Evolutionary conservation across 768 basidiomycete species (phyloP).

Genomic region (Suillus spraguei): DNA sequence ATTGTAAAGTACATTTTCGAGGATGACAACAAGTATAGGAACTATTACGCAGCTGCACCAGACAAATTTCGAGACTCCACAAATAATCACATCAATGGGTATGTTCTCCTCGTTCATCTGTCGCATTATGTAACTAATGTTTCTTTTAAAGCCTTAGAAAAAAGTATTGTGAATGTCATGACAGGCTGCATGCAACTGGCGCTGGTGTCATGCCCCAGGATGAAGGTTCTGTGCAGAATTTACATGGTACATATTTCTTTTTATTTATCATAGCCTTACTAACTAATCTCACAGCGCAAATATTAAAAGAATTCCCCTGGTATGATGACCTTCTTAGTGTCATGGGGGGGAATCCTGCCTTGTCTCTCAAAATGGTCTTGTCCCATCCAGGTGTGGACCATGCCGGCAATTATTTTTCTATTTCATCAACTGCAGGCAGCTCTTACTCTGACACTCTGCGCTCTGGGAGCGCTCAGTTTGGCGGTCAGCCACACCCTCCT

Average conservation of each 20-base stretch:
- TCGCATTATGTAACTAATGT: not conserved
- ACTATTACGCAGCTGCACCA: not conserved
- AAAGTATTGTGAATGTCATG: not conserved
- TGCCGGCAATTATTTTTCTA: too few relatives aligned
- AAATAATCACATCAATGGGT: constrained; percentile 3
- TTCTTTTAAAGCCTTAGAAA: constrained; percentile 4
- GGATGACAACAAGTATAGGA: not conserved
- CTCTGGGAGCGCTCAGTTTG: too few relatives aligned
- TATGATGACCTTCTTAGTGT: constrained; percentile 4
- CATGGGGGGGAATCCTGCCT: not conserved
- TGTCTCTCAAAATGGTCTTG: not conserved
- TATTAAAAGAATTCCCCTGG: constrained; percentile 4
- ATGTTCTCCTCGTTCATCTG: not conserved
- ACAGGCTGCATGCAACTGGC: not conserved
- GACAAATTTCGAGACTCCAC: not conserved
- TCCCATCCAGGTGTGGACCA: not conserved
- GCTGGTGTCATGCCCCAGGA: not conserved
- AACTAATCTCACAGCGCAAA: not conserved
- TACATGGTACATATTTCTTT: not conserved
- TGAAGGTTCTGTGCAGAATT: not conserved
- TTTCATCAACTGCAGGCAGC: too few relatives aligned
- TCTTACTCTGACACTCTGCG: too few relatives aligned
- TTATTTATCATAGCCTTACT: too few relatives aligned
- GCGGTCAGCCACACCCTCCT: too few relatives aligned
- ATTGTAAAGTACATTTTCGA: constrained; percentile 2